Evolutionary conservation across 2,329 filamentous ascomycete species (phyloP).

Genomic region (Aspergillus pseudonomiae): DNA sequence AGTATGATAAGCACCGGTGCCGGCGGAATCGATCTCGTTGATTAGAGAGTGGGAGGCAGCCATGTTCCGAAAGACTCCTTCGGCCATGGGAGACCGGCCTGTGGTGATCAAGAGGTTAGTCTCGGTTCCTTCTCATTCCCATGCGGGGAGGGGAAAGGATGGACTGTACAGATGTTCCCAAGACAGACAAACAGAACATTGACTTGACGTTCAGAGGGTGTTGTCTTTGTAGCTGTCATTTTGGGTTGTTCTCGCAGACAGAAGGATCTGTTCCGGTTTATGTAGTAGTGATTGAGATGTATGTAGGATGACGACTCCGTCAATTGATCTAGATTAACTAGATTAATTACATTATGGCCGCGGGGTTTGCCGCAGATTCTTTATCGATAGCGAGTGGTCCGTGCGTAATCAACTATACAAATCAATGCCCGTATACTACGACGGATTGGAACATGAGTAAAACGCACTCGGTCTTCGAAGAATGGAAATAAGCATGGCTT

Average conservation of each 20-base stretch:
- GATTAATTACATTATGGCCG: background rate
- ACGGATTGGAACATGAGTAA: no score
- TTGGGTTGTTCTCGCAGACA: background rate
- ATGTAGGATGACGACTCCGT: background rate
- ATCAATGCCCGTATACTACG: no score
- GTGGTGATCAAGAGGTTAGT: conserved; percentile 8
- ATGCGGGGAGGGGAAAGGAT: conserved; percentile 4
- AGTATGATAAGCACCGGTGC: conserved; percentile 85
- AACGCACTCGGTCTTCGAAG: no score
- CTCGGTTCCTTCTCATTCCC: background rate
- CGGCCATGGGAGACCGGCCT: conserved; percentile 87
- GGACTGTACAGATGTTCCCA: conserved; percentile 80
- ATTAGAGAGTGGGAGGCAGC: conserved; percentile 63
- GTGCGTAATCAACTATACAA: background rate
- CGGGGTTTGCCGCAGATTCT: conserved; percentile 13
- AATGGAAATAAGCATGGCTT: no score
- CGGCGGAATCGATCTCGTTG: conserved; percentile 78
- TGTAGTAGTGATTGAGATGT: background rate
- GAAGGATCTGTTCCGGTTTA: background rate
- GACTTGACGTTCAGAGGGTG: conserved; percentile 38
- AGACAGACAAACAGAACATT: conserved; percentile 94
- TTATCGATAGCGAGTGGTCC: conserved; percentile 14
- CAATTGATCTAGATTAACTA: background rate
- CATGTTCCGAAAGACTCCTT: conserved; percentile 83
- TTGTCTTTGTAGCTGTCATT: conserved; percentile 26